phyloP scores from a whole-genome alignment of 1,284 basidiomycete genomes.

The Ceratobasidium sp. region DNA sequence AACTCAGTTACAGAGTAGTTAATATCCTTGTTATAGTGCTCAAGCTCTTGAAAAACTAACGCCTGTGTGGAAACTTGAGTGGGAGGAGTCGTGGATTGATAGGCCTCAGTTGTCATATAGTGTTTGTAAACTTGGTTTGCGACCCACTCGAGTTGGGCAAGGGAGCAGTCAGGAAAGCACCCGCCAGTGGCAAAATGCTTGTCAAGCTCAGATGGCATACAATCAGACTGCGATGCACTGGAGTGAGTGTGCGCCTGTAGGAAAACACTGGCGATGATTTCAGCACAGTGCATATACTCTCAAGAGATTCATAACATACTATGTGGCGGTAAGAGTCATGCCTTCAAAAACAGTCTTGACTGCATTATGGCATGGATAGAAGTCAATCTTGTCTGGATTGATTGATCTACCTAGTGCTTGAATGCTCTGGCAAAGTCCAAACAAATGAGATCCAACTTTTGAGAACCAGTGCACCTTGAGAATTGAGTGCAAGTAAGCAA shows the following conservation, averaged over 20 bases:
- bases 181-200: background rate
- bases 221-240: background rate
- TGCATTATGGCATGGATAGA: conserved; percentile 52
- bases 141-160: conserved; percentile 46
- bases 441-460: conserved; percentile 51
- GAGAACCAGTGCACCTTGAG: conserved; percentile 52
- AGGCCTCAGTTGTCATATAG: conserved; percentile 33
- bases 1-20: conserved; percentile 1
- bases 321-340: background rate
- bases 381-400: conserved; percentile 56
- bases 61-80: background rate
- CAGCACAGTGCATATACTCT: background rate
- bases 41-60: background rate
- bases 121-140: conserved; percentile 55
- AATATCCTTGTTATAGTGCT: background rate
- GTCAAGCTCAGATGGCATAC: background rate
- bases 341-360: conserved; percentile 52
- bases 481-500: conserved; percentile 51
- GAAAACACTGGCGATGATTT: background rate
- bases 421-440: conserved; percentile 53
- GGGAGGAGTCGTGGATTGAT: background rate
- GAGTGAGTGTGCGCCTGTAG: background rate
- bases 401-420: conserved; percentile 51
- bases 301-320: conserved; percentile 23
- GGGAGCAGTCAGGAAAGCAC: background rate